These are phyloP conservation scores for Eimeria tenella DNA, from an alignment of 169 alveolate species.

Conservation along the genomic window DNA sequence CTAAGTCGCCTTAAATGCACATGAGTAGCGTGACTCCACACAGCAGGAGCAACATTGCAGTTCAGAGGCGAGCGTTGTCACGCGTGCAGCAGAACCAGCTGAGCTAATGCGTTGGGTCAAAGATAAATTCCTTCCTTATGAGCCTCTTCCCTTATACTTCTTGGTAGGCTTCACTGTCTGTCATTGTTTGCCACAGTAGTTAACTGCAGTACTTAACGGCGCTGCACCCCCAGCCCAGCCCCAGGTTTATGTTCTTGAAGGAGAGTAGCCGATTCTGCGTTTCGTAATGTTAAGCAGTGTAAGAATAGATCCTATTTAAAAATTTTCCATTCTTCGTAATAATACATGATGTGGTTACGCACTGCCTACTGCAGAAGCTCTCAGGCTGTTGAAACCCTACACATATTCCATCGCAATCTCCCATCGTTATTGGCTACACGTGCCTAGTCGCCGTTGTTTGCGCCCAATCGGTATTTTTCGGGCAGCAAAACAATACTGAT, in stretches of 20 bases:
- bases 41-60: conserved; percentile 24
- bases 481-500: too few relatives aligned
- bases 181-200: background rate
- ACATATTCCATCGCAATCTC: too few relatives aligned
- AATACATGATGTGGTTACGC: too few relatives aligned
- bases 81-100: background rate
- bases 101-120: background rate
- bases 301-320: too few relatives aligned
- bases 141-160: background rate
- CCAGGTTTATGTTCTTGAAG: background rate
- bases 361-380: too few relatives aligned
- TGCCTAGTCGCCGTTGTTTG: too few relatives aligned
- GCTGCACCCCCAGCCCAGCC: conserved; percentile 57
- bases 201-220: background rate
- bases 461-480: too few relatives aligned
- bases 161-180: background rate
- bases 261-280: too few relatives aligned
- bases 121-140: background rate
- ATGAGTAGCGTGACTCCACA: conserved; percentile 29
- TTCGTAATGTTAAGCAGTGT: too few relatives aligned
- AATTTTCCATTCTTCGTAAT: too few relatives aligned
- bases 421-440: too few relatives aligned
- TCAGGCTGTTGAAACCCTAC: too few relatives aligned
- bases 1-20: background rate
- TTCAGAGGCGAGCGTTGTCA: background rate